Base-by-base conservation (phyloP, 805 yeast genomes). In the Allodekkera sacchari region DNA sequence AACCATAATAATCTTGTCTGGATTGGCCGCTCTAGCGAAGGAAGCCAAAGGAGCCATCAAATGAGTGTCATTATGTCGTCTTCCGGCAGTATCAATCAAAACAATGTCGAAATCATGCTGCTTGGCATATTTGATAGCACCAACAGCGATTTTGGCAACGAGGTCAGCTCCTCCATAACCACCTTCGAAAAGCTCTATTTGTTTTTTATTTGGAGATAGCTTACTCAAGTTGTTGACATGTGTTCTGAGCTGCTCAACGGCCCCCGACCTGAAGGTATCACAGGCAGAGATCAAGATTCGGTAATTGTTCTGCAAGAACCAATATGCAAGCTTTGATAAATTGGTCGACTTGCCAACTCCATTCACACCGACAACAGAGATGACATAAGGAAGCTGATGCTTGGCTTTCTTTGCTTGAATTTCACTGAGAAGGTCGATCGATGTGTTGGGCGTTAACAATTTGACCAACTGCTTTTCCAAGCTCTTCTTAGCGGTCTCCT, bases 271-370 rank as follows among this genome's bases (percentile, higher is more conserved):
- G 61, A 89, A 89, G 1, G 98, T 92, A 61, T 89, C 98, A 61
- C 97, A 89, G 0, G 98, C 98, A 15, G 95, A 94, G 46, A 89
- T 82, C 32, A 89, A 65, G 1, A 89, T 95, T 43, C 72, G 75
- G 53, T 83, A 68, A 50, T 89, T 77, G 55, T 92, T 89, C 50
- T 92, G 96, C 35, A 89, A 60, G 32, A 89, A 66, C 98, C 98
- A 89, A 55, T 83, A 89, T 2, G 96, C 97, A 32, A 89, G 61
- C 56, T 89, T 89, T 17, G 97, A 92, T 39, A 89, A 63, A 50
- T 89, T 92, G 2, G 98, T 89, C 0, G 97, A 89, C 56, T 89
- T 89, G 10, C 98, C 98, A 25, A 89, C 98, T 27, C 98, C 98
- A 55, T 89, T 89, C 14, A 89, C 98, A 25, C 98, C 98, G 17